These are phyloP conservation scores for Citrus sinensis DNA, from an alignment of 345 rosid genomes.

Conservation along the genomic window DNA sequence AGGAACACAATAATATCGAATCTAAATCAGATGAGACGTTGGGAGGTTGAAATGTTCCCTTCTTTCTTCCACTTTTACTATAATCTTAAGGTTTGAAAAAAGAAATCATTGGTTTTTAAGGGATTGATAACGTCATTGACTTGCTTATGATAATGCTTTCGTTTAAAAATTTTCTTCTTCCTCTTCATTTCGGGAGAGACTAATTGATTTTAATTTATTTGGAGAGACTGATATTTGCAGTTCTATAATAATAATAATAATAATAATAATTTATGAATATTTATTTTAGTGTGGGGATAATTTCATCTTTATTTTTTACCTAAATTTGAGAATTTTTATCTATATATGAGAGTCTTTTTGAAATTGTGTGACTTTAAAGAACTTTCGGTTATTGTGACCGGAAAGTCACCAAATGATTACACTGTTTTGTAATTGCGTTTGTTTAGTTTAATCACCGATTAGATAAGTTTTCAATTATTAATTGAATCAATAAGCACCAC, in stretches of 20 bases:
- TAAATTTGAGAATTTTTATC: too few relatives aligned
- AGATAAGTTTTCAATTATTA: not conserved
- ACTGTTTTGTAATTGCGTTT: not conserved
- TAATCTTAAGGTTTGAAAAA: not conserved
- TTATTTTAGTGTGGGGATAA: not conserved
- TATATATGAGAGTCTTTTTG: too few relatives aligned
- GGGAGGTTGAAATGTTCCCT: not conserved
- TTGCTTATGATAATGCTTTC: not conserved
- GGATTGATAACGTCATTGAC: conserved; percentile 18
- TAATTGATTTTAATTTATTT: not conserved
- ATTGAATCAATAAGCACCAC: not conserved
- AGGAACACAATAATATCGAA: conserved; percentile 28
- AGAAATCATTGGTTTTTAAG: not conserved
- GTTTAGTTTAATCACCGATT: not conserved
- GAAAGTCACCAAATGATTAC: not conserved
- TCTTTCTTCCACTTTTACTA: not conserved
- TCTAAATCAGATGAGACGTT: not conserved
- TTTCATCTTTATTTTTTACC: too few relatives aligned
- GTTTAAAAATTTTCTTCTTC: not conserved
- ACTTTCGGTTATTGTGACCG: not conserved
- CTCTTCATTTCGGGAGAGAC: not conserved
- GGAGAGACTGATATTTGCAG: not conserved
- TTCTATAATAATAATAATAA: not conserved
- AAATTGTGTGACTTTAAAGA: too few relatives aligned
- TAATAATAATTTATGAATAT: too few relatives aligned